Percentiles rank a stretch among this genome's conserved stretches.
Conservation (phyloP, 2,329 filamentous ascomycete species). For the Mariannaea sp. region DNA sequence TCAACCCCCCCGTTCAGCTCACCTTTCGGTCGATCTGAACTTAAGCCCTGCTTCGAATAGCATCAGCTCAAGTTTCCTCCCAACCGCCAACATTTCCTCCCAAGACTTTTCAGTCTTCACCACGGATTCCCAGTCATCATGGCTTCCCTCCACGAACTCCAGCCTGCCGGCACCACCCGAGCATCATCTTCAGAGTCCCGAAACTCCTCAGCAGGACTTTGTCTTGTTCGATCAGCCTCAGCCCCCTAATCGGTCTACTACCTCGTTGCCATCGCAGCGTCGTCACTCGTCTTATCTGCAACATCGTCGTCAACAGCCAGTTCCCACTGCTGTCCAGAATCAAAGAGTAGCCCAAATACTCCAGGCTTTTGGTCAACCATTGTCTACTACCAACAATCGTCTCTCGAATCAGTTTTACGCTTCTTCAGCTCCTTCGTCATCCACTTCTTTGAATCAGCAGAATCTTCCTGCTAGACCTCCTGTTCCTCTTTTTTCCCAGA, state of each 20-base stretch:
- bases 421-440: slow-evolving; percentile 67
- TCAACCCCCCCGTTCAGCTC: slow-evolving; percentile 53
- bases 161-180: slow-evolving; percentile 67
- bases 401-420: slow-evolving; percentile 69
- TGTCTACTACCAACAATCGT: slow-evolving; percentile 61
- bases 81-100: slow-evolving; percentile 63
- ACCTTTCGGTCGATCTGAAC: slow-evolving; percentile 71
- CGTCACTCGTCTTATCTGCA: slow-evolving; percentile 52
- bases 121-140: slow-evolving; percentile 82
- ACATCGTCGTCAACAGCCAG: slow-evolving; percentile 50
- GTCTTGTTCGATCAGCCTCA: slow-evolving; percentile 70
- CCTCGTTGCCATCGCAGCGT: slow-evolving; percentile 49
- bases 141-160: slow-evolving; percentile 72
- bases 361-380: slow-evolving; percentile 61
- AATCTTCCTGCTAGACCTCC: slow-evolving; percentile 63
- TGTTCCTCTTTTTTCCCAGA: slow-evolving; percentile 72
- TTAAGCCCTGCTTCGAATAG: slow-evolving; percentile 62
- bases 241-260: slow-evolving; percentile 46
- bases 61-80: slow-evolving; percentile 62
- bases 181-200: slow-evolving; percentile 59
- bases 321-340: slow-evolving; percentile 54
- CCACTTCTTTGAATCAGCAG: slow-evolving; percentile 61
- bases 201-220: slow-evolving; percentile 70
- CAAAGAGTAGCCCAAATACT: slow-evolving; percentile 64
- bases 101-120: slow-evolving; percentile 77